Percentiles rank a stretch among this genome's conserved stretches.
phyloP scores from a whole-genome alignment of 2,329 filamentous ascomycete genomes.

The Aspergillus quadricinctus region DNA sequence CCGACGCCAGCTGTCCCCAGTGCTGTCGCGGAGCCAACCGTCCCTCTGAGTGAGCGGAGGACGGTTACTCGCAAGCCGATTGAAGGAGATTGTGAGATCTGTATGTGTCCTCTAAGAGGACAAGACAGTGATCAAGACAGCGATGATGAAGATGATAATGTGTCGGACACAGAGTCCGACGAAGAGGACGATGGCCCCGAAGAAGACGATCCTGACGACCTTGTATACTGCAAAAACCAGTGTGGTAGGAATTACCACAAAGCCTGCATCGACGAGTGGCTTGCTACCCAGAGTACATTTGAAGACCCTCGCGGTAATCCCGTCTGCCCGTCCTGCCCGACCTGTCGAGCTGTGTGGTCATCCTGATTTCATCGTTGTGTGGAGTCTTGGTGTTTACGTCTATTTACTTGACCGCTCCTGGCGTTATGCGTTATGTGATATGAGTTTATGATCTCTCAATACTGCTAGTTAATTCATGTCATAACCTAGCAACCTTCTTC shows the following conservation, averaged over 20 bases:
- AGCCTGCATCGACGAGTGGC: not conserved
- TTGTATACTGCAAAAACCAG: not conserved
- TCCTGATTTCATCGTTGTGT: not conserved
- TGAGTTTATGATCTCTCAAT: not conserved
- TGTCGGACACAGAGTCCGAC: not conserved
- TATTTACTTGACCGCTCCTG: no score
- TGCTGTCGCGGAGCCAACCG: not conserved
- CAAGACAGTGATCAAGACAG: not conserved
- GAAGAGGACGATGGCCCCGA: no score
- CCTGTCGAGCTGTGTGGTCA: not conserved
- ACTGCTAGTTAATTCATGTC: not conserved
- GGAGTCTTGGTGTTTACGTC: not conserved
- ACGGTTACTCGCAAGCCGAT: not conserved
- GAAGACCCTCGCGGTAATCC: not conserved
- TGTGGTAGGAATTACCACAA: not conserved
- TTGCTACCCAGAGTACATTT: not conserved
- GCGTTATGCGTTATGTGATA: no score
- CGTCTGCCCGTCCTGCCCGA: not conserved
- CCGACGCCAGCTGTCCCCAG: not conserved
- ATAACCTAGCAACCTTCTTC: constrained; percentile 6
- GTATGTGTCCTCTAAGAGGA: not conserved
- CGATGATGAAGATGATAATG: not conserved
- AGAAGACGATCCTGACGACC: not conserved
- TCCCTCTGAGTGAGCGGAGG: not conserved
- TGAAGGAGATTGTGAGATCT: not conserved